Evolutionary conservation across 2,329 filamentous ascomycete genomes (phyloP).

Genomic region (Paramyrothecium roridum): DNA sequence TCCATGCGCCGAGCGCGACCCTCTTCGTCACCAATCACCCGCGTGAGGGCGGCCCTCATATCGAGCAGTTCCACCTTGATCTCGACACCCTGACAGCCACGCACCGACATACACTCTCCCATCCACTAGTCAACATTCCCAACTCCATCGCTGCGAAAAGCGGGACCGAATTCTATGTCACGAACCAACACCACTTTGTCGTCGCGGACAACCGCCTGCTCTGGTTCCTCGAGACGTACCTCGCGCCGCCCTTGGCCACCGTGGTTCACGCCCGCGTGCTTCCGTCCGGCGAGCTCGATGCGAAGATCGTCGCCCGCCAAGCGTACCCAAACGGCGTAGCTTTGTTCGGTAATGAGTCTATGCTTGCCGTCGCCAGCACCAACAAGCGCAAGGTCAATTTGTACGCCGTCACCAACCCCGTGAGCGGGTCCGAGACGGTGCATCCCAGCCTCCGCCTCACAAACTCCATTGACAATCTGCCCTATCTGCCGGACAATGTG

Average conservation of each 20-base stretch:
- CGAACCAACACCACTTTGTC: conserved; percentile 35
- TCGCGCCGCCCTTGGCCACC: conserved; percentile 25
- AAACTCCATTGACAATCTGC: conserved; percentile 13
- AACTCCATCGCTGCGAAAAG: conserved; percentile 34
- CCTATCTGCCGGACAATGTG: conserved; percentile 39
- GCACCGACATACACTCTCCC: conserved; percentile 30
- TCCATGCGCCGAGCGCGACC: conserved; percentile 26
- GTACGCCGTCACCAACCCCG: conserved; percentile 15
- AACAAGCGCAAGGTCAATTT: conserved; percentile 22
- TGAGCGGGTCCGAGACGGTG: conserved; percentile 3
- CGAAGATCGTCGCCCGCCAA: conserved; percentile 25
- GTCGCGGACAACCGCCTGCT: conserved; percentile 18
- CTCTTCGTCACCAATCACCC: conserved; percentile 36
- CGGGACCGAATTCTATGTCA: conserved; percentile 34
- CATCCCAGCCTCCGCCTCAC: conserved; percentile 8
- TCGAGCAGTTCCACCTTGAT: conserved; percentile 38
- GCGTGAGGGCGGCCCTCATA: conserved; percentile 22
- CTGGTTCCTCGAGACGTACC: conserved; percentile 28
- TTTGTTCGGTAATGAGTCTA: conserved; percentile 30
- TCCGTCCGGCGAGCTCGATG: conserved; percentile 10
- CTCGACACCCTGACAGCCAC: conserved; percentile 25
- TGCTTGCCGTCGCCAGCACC: conserved; percentile 34
- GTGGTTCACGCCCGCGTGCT: conserved; percentile 28
- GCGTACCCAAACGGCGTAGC: conserved; percentile 40
- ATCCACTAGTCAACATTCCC: conserved; percentile 33